Percentiles rank a stretch among this genome's conserved stretches.
Evolutionary conservation across 805 yeast genomes (phyloP).

Genomic region (Gaillardinia entomophila): DNA sequence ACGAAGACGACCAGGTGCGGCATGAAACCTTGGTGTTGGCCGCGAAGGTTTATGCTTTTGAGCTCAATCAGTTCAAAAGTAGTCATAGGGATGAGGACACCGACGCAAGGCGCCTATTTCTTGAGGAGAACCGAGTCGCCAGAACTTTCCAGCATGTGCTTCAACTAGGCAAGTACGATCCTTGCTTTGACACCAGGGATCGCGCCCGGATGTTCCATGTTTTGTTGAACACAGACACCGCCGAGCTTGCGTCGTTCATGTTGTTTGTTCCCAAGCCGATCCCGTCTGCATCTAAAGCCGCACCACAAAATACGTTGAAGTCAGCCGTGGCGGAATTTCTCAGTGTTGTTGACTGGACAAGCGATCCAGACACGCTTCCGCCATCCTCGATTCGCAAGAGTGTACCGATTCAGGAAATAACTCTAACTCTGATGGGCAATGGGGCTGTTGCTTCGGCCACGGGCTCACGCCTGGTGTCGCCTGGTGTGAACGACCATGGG

Average conservation of each 20-base stretch:
- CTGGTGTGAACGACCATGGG: slow-evolving; percentile 1
- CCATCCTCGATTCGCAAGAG: slow-evolving; percentile 24
- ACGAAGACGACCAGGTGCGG: slow-evolving; percentile 55
- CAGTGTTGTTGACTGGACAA: slow-evolving; percentile 40
- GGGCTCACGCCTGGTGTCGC: slow-evolving; percentile 4
- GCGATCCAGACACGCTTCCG: slow-evolving; percentile 24
- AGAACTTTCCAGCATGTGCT: slow-evolving; percentile 58
- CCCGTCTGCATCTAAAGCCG: slow-evolving; percentile 40
- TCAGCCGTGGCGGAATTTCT: slow-evolving; percentile 11
- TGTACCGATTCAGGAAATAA: slow-evolving; percentile 8
- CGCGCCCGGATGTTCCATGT: slow-evolving; percentile 70
- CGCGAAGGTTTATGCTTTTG: slow-evolving; percentile 62
- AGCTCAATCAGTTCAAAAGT: slow-evolving; percentile 37
- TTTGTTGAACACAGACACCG: slow-evolving; percentile 40
- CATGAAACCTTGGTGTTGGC: slow-evolving; percentile 68
- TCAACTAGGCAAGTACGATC: slow-evolving; percentile 67
- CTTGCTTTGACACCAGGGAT: slow-evolving; percentile 73
- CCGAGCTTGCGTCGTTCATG: slow-evolving; percentile 61
- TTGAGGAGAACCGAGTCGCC: slow-evolving; percentile 17
- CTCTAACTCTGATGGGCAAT: slow-evolving; percentile 5
- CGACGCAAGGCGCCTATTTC: slow-evolving; percentile 6
- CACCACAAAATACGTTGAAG: too few relatives aligned
- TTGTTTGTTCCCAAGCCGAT: slow-evolving; percentile 74
- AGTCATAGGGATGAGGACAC: slow-evolving; percentile 9
- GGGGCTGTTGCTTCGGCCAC: slow-evolving; percentile 6